Percentiles rank a stretch among this genome's conserved stretches.
These are phyloP conservation scores for Crucibulum laeve DNA, from an alignment of 768 basidiomycete genomes.

Conservation along the genomic window DNA sequence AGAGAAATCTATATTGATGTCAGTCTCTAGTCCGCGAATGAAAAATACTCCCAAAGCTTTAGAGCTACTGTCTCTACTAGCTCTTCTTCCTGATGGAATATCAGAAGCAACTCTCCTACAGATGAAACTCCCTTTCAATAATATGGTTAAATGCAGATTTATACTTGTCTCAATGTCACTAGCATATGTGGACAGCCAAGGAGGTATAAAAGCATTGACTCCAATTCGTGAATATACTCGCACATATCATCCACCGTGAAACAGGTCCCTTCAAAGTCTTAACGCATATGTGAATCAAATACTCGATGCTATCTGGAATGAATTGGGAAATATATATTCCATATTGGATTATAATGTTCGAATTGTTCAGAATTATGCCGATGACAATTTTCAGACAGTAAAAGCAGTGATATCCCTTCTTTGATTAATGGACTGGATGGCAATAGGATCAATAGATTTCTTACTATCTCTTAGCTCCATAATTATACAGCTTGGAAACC, in stretches of 20 bases:
- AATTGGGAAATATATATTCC: too few relatives aligned
- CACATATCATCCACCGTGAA: background rate
- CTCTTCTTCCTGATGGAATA: background rate
- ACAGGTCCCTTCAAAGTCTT: too few relatives aligned
- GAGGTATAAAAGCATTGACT: background rate
- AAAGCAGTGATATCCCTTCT: too few relatives aligned
- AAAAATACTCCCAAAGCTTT: background rate
- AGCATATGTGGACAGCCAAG: background rate
- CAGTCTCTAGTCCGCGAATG: background rate
- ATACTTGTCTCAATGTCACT: background rate
- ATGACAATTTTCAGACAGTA: too few relatives aligned
- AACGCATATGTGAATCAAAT: too few relatives aligned
- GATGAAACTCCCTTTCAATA: background rate
- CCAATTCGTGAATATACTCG: background rate
- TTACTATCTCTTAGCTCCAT: too few relatives aligned
- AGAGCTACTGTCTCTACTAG: background rate
- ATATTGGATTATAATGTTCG: too few relatives aligned
- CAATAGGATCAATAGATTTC: too few relatives aligned
- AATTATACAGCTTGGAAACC: too few relatives aligned
- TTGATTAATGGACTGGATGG: too few relatives aligned
- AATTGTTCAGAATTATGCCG: too few relatives aligned
- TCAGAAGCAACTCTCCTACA: background rate
- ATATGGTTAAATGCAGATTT: background rate
- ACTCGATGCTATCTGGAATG: too few relatives aligned
- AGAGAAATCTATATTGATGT: background rate